Base-by-base conservation (phyloP, 768 basidiomycete species). In the Termitomyces titanicus region DNA sequence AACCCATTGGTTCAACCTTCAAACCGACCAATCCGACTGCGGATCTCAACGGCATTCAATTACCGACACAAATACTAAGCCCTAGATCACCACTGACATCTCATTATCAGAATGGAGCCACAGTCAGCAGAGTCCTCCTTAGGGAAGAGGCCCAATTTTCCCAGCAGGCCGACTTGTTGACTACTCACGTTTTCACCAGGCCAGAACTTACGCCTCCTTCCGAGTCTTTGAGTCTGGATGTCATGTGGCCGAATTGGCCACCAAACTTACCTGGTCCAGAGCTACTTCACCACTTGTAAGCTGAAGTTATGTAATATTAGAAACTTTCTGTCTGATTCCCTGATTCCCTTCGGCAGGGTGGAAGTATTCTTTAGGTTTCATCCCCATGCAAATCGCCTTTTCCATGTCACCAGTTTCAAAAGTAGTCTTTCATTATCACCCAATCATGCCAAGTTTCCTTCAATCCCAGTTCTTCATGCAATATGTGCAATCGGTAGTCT, bases 311-410 rank as follows among this genome's bases (percentile, higher is more conserved):
- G n/a, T n/a, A 24, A 22, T 38, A 29, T 47, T 22, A 51, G 7
- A 34, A 35, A 44, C 27, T 54, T 46, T 47, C 44, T 34, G 47
- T 18, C 17, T 37, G n/a, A 22, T 48, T 42, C 27, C 15, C 37
- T 24, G 20, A 22, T 52, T 53, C 25, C 31, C 40, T 33, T 55
- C 22, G 45, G 27, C 31, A 54, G 87, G 43, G 81, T 91, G 50
- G 88, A 92, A 33, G 82, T 83, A 2, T 95, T 93, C 70, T 94
- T 94, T 68, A 74, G 78, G 11, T 87, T 83, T 62, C 86, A 89
- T 46, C 90, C 89, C 12, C 85, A 89, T 60, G 84, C 88, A 3
- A 75, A 78, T 55, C 83, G 86, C 34, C 72, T 94, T 25, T 77
- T 95, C 56, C 88, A 92, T 69, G 74, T 71, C 3, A 68, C 83